Percentiles rank a stretch among this genome's conserved stretches.
Evolutionary conservation across 2,329 filamentous ascomycete genomes (phyloP).

Genomic region (Botrytis fabae): DNA sequence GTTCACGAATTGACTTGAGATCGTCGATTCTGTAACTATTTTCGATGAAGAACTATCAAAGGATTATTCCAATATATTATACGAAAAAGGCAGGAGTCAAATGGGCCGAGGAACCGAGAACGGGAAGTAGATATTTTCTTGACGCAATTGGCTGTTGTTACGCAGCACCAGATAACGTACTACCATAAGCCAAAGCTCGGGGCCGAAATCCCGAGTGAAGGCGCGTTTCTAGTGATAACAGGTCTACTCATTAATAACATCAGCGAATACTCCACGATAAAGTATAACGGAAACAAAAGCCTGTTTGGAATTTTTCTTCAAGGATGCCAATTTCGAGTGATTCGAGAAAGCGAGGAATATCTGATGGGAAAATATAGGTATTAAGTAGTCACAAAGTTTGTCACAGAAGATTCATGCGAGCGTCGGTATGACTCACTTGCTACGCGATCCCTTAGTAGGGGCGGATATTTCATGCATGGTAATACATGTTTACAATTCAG

Average conservation of each 20-base stretch:
- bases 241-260: background rate
- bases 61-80: too few relatives aligned
- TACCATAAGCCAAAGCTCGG: background rate
- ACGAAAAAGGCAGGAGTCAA: slow-evolving; percentile 10
- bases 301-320: background rate
- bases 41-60: background rate
- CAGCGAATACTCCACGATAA: background rate
- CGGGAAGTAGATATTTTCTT: background rate
- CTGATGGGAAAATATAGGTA: background rate
- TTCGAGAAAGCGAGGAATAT: background rate
- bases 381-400: background rate
- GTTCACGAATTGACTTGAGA: background rate
- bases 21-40: background rate
- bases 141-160: background rate
- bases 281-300: too few relatives aligned
- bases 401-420: background rate
- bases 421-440: background rate
- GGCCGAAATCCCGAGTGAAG: background rate
- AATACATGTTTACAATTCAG: background rate
- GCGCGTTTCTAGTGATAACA: background rate
- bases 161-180: background rate
- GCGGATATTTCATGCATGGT: too few relatives aligned
- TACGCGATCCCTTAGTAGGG: background rate
- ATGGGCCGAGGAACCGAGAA: background rate
- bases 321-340: background rate